These are phyloP conservation scores for Tardiomyces digboiensis DNA, from an alignment of 1,139 yeast genomes.

Conservation along the genomic window DNA sequence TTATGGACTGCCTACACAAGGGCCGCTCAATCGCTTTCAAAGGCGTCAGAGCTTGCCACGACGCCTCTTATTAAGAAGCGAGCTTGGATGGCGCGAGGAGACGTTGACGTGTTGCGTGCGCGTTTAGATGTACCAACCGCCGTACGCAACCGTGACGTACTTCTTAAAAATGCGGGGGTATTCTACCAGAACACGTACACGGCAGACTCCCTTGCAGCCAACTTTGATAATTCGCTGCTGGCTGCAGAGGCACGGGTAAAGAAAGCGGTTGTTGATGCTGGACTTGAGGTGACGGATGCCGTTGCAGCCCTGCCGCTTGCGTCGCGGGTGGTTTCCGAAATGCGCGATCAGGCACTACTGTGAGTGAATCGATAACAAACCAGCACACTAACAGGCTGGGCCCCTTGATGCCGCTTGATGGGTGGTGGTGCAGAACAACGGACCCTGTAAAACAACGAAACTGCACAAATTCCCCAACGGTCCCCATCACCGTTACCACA, in stretches of 20 bases:
- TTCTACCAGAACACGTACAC: slow-evolving; percentile 16
- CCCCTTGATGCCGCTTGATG: no score
- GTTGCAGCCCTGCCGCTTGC: neutral
- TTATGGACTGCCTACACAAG: slow-evolving; percentile 7
- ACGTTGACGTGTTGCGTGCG: slow-evolving; percentile 17
- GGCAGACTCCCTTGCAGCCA: slow-evolving; percentile 5
- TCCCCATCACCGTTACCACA: no score
- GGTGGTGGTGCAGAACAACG: no score
- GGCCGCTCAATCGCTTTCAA: slow-evolving; percentile 7
- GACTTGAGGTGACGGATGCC: neutral
- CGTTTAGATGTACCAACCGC: slow-evolving; percentile 13
- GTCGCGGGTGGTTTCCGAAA: neutral
- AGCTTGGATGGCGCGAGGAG: slow-evolving; percentile 16
- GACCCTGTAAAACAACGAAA: no score
- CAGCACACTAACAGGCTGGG: no score
- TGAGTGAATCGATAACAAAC: no score
- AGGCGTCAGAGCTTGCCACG: slow-evolving; percentile 1
- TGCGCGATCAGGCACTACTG: neutral
- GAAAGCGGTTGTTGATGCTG: slow-evolving; percentile 4
- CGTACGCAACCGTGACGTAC: slow-evolving; percentile 11
- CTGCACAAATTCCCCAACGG: no score
- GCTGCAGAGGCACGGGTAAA: slow-evolving; percentile 11
- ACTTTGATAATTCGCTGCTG: slow-evolving; percentile 8
- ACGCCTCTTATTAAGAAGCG: neutral
- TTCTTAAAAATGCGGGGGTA: slow-evolving; percentile 15